Evolutionary conservation across 352 stramenopile species (phyloP).

Genomic region (Phytophthora europaea): DNA sequence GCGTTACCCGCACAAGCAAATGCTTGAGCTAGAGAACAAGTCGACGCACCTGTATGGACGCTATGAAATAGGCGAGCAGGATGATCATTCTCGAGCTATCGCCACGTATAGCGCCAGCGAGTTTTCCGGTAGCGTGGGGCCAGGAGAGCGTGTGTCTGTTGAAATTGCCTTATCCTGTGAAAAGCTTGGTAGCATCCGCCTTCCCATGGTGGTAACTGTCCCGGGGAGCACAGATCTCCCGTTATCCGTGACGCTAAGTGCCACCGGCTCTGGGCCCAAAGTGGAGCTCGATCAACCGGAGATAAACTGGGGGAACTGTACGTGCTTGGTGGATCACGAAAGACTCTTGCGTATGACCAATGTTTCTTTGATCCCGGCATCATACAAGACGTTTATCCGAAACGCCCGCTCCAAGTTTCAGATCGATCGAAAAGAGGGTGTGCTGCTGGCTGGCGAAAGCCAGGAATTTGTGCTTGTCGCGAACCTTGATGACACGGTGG

Average conservation of each 20-base stretch:
- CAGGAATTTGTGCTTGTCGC: conserved; percentile 85
- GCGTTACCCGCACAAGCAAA: conserved; percentile 92
- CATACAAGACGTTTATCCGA: conserved; percentile 95
- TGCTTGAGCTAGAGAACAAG: conserved; percentile 91
- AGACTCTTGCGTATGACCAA: conserved; percentile 89
- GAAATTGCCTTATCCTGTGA: conserved; percentile 90
- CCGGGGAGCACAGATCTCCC: conserved; percentile 91
- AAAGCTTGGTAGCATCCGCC: conserved; percentile 91
- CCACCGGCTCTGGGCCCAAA: conserved; percentile 85
- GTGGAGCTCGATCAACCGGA: conserved; percentile 85
- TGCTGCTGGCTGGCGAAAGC: conserved; percentile 82
- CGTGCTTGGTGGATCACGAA: conserved; percentile 89
- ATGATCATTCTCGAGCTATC: conserved; percentile 88
- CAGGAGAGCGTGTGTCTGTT: conserved; percentile 69
- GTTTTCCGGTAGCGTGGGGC: conserved; percentile 66
- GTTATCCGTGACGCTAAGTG: conserved; percentile 88
- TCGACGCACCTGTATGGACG: conserved; percentile 78
- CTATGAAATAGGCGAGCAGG: conserved; percentile 93
- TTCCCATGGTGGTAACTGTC: conserved; percentile 91
- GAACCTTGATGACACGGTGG: conserved; percentile 94
- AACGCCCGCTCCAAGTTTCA: conserved; percentile 93
- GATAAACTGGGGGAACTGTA: conserved; percentile 92
- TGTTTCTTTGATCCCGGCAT: conserved; percentile 89
- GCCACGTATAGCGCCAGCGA: conserved; percentile 82
- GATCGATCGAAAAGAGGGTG: conserved; percentile 91